Evolutionary conservation across 352 stramenopile species (phyloP).

Genomic region (Phytophthora fragariae): DNA sequence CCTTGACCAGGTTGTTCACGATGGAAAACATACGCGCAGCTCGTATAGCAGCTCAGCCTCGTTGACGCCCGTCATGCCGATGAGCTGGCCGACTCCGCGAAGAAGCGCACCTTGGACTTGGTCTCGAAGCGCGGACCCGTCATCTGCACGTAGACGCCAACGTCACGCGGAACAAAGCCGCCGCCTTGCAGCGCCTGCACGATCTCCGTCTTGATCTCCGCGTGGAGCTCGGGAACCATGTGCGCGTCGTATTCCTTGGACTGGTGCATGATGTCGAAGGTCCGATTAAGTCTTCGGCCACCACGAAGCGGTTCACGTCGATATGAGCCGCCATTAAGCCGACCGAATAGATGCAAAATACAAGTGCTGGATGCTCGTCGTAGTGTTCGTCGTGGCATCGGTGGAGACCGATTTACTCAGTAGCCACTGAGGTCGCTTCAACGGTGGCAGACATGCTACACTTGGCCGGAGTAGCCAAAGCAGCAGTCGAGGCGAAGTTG

Average conservation of each 20-base stretch:
- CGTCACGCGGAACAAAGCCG: conserved; percentile 67
- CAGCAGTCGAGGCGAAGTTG: no score
- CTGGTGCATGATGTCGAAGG: conserved; percentile 88
- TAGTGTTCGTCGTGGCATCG: no score
- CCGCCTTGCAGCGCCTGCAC: conserved; percentile 53
- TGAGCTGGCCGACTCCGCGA: conserved; percentile 85
- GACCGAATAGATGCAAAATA: conserved; percentile 79
- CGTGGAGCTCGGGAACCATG: conserved; percentile 74
- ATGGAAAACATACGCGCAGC: conserved; percentile 86
- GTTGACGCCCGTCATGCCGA: conserved; percentile 91
- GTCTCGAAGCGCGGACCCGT: conserved; percentile 90
- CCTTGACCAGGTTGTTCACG: conserved; percentile 91
- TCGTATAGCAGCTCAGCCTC: conserved; percentile 90
- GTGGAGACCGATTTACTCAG: no score
- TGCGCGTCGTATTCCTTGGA: conserved; percentile 86
- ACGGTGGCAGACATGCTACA: no score
- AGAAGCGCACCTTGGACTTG: conserved; percentile 91
- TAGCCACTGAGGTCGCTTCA: no score
- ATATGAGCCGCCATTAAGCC: conserved; percentile 75
- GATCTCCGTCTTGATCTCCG: conserved; percentile 55
- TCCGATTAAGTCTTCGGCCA: conserved; percentile 91
- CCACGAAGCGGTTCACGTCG: conserved; percentile 51
- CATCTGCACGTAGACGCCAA: conserved; percentile 89
- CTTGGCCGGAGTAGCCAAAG: no score
- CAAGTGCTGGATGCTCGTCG: no score